Percentiles rank a stretch among this genome's conserved stretches.
phyloP scores from a whole-genome alignment of 2,329 filamentous ascomycete species.

The Lachnellula willkommii region DNA sequence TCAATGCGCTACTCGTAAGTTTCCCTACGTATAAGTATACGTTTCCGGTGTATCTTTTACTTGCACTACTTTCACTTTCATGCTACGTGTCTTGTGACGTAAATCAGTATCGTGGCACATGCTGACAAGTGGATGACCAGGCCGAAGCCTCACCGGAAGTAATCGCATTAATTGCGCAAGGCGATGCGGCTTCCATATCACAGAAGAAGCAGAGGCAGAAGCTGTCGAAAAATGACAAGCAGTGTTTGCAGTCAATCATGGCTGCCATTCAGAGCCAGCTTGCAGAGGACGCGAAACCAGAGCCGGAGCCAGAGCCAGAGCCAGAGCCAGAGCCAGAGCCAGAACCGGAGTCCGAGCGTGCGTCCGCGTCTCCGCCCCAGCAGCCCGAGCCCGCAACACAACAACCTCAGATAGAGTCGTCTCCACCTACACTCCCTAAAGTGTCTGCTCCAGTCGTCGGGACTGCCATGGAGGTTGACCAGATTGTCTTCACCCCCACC shows the following conservation, averaged over 20 bases:
- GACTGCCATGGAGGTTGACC: background rate
- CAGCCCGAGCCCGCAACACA: background rate
- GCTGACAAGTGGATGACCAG: constrained; percentile 30
- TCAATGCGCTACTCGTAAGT: constrained; percentile 60
- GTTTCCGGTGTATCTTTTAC: too few relatives aligned
- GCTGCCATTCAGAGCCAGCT: background rate
- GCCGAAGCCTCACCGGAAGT: constrained; percentile 39
- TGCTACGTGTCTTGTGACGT: constrained; percentile 22
- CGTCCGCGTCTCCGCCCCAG: background rate
- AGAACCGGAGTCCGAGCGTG: background rate
- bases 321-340: too few relatives aligned
- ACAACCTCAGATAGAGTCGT: background rate
- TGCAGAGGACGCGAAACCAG: background rate
- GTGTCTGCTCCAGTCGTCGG: background rate
- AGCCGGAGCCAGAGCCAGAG: background rate
- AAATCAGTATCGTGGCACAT: constrained; percentile 17
- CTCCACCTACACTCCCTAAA: background rate
- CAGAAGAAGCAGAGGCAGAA: constrained; percentile 1
- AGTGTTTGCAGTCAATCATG: constrained; percentile 5
- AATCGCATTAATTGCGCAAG: constrained; percentile 33
- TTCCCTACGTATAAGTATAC: background rate
- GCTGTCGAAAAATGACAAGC: constrained; percentile 11
- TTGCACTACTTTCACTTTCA: background rate
- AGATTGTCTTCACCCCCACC: too few relatives aligned
- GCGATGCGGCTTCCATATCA: constrained; percentile 18